Conservation (phyloP, 768 basidiomycete genomes). For the Russula compacta region DNA sequence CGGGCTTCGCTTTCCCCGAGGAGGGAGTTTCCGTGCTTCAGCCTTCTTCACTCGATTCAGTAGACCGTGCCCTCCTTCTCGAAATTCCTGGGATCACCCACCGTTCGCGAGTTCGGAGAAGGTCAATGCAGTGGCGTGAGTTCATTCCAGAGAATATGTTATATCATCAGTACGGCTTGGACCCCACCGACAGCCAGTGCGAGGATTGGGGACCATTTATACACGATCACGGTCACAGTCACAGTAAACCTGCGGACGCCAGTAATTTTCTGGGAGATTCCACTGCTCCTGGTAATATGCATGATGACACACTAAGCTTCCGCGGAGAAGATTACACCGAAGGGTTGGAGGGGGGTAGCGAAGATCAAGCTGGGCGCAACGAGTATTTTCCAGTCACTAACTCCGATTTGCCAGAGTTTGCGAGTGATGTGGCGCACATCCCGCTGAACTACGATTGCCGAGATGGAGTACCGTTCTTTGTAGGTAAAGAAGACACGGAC, state of each 20-base stretch:
- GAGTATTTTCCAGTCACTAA: background rate
- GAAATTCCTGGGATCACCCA: background rate
- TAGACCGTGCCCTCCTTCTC: slow-evolving; percentile 4
- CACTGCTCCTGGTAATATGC: background rate
- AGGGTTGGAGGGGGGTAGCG: background rate
- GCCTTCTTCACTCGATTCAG: slow-evolving; percentile 7
- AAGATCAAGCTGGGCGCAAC: background rate
- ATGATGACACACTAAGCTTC: background rate
- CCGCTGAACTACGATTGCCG: background rate
- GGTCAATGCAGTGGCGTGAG: background rate
- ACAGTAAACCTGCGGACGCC: background rate
- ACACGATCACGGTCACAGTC: background rate
- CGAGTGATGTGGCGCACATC: background rate
- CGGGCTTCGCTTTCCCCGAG: background rate
- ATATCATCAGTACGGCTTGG: background rate
- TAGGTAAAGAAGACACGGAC: background rate
- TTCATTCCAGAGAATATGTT: background rate
- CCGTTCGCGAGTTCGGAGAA: slow-evolving; percentile 4
- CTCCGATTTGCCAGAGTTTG: background rate
- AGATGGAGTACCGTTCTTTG: background rate
- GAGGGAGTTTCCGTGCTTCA: background rate
- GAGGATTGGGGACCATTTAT: background rate
- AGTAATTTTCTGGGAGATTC: background rate
- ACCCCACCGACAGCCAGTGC: background rate
- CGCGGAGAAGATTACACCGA: background rate